Percentiles rank a stretch among this genome's conserved stretches.
These are phyloP conservation scores for Vitis rotundifolia DNA, from an alignment of 164 flowering plant genomes.

Conservation along the genomic window DNA sequence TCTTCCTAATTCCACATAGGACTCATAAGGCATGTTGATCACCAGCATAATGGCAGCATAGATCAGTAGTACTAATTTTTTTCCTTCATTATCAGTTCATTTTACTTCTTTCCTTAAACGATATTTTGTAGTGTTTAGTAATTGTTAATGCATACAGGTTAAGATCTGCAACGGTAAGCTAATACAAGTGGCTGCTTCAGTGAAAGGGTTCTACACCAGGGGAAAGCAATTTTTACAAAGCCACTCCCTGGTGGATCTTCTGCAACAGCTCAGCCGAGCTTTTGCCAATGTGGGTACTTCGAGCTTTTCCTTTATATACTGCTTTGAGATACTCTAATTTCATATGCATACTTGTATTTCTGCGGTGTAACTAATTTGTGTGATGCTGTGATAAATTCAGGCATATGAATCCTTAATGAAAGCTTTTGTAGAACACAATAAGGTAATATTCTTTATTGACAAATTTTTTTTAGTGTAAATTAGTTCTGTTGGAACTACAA, in stretches of 20 bases:
- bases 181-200: slow-evolving; percentile 69
- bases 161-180: slow-evolving; percentile 93
- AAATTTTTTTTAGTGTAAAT: neutral
- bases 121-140: neutral
- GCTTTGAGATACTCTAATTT: neutral
- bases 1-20: no score
- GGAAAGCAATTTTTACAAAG: slow-evolving; percentile 67
- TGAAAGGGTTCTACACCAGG: slow-evolving; percentile 69
- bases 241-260: slow-evolving; percentile 78
- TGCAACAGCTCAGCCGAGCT: slow-evolving; percentile 88
- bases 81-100: neutral
- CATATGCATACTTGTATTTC: no score
- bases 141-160: slow-evolving; percentile 46
- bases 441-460: slow-evolving; percentile 42
- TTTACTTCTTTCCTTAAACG: neutral
- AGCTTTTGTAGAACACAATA: slow-evolving; percentile 88
- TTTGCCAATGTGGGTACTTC: slow-evolving; percentile 73
- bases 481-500: neutral
- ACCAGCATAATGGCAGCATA: no score
- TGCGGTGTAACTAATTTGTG: slow-evolving; percentile 1
- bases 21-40: no score
- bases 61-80: neutral
- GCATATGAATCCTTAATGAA: slow-evolving; percentile 87
- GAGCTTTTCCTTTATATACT: neutral
- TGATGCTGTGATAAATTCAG: slow-evolving; percentile 45